Evolutionary conservation across 2,329 filamentous ascomycete genomes (phyloP), one percentile per base, ranked within the genome.

Genomic region (Pseudogymnoascus sp.): DNA sequence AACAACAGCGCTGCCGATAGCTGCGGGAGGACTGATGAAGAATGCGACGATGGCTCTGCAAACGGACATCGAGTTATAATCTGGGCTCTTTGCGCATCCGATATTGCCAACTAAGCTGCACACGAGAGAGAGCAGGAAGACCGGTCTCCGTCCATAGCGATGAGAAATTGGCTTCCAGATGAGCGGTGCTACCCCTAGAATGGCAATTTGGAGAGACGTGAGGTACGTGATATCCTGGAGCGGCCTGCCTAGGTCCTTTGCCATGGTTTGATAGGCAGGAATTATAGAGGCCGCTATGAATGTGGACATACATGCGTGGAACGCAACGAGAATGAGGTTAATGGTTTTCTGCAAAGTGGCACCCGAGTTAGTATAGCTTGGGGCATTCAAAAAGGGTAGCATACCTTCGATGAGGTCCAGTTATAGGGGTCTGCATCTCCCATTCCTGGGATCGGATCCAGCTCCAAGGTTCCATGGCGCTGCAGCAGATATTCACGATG

Each of bases 1-100:
- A 3, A 84, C 81, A 2, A 82, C 78, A 0, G 76, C 80, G 68
- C 78, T 81, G 16, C 81, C 80, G 59, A 83, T 79, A 0, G 79
- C 80, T 16, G 73, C 74, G 0, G 80, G 78, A 12, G 81, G 81
- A 20, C 74, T 76, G 62, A 83, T 82, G 68, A 83, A 83, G 66
- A 83, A 82, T 0, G 79, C 74, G 11, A 75, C 73, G 22, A 83
- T 71, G 5, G 77, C 78, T 63, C 80, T 73, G 60, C 77, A 81
- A 1, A 74, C 72, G 1, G 75, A 75, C 76, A 79, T 78, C 4
- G 78, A 70, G 1, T 70, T 74, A 67, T 82, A 82, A 12, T 70
- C 73, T 1, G 73, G 69, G 36, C 76, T 78, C 61, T 78, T 75
- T 1, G 79, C 80, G 63, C 79, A 81, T 2, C 79, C 79, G n/a